These are phyloP conservation scores for Nitzschia sp. DNA, from an alignment of 108 stramenopile genomes.

Conservation along the genomic window DNA sequence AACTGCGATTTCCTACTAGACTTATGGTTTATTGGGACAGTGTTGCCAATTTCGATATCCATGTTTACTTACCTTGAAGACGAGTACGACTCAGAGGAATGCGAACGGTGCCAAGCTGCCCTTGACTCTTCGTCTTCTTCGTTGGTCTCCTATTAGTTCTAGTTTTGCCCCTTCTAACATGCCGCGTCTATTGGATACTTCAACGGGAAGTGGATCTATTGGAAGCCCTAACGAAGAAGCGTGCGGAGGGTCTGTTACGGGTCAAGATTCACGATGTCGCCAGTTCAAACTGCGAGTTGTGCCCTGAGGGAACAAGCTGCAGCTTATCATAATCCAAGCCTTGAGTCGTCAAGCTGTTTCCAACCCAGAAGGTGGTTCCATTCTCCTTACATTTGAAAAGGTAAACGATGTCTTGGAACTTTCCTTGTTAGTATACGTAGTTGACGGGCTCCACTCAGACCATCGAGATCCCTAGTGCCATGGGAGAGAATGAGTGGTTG, in stretches of 20 bases:
- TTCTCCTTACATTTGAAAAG: background rate
- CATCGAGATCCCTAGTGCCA: background rate
- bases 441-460: background rate
- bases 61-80: background rate
- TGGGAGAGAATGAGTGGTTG: constrained; percentile 12
- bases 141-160: too few relatives aligned
- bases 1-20: background rate
- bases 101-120: background rate
- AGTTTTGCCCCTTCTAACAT: constrained; percentile 6
- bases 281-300: background rate
- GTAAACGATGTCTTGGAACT: background rate
- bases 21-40: background rate
- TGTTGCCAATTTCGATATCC: background rate
- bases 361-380: background rate
- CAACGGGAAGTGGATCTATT: background rate
- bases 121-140: too few relatives aligned
- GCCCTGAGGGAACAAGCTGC: background rate
- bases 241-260: background rate
- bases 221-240: constrained; percentile 1
- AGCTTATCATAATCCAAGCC: background rate
- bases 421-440: background rate
- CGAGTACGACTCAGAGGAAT: background rate
- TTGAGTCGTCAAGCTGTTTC: background rate
- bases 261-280: background rate
- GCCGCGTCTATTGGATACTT: background rate